Evolutionary conservation across 2,329 filamentous ascomycete species (phyloP).

Genomic region (Myotisia sp.): DNA sequence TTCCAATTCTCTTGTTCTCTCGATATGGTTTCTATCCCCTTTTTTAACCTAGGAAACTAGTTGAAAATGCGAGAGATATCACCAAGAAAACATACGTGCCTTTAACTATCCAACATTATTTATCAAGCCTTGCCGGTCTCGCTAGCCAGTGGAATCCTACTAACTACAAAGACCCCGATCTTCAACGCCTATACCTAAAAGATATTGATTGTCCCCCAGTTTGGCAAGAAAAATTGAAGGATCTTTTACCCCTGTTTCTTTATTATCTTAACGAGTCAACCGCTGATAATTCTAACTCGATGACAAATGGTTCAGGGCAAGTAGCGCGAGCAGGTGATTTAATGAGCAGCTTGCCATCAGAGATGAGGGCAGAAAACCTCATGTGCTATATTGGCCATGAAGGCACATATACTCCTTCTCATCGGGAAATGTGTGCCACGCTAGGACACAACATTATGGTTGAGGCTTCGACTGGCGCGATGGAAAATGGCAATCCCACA

Average conservation of each 20-base stretch:
- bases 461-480: constrained; percentile 55
- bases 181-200: constrained; percentile 85
- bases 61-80: constrained; percentile 75
- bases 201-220: constrained; percentile 88
- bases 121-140: constrained; percentile 72
- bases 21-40: no score
- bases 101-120: constrained; percentile 78
- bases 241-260: constrained; percentile 63
- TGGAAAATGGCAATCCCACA: constrained; percentile 53
- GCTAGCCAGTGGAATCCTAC: constrained; percentile 64
- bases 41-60: constrained; percentile 29
- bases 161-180: constrained; percentile 63
- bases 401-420: constrained; percentile 87
- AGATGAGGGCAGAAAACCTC: constrained; percentile 87
- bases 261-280: constrained; percentile 84
- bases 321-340: constrained; percentile 61
- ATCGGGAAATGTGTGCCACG: constrained; percentile 95
- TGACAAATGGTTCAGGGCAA: constrained; percentile 40
- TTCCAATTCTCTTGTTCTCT: constrained; percentile 12
- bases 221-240: constrained; percentile 68
- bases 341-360: constrained; percentile 77
- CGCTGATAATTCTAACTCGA: constrained; percentile 22
- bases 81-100: constrained; percentile 57
- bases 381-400: constrained; percentile 99
- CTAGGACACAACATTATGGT: constrained; percentile 98